These are phyloP conservation scores for Lachnellula cervina DNA, from an alignment of 2,329 filamentous ascomycete species.

Conservation along the genomic window DNA sequence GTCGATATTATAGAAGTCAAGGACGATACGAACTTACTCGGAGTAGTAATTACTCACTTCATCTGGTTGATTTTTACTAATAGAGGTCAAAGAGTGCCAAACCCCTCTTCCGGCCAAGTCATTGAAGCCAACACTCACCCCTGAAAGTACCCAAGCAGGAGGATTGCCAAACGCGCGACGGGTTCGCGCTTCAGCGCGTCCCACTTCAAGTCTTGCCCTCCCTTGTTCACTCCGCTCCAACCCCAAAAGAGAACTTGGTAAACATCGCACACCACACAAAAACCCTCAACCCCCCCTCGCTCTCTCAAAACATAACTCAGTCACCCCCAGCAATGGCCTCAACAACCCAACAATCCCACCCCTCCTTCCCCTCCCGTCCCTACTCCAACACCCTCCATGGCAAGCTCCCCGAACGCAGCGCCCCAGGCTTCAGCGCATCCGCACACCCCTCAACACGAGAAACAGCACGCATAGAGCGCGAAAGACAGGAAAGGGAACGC, in stretches of 20 bases:
- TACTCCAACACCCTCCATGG: conserved; percentile 39
- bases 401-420: conserved; percentile 46
- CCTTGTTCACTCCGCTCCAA: neutral
- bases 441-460: conserved; percentile 30
- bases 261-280: neutral
- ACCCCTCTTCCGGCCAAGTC: neutral
- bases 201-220: neutral
- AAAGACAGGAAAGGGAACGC: conserved; percentile 32
- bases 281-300: neutral
- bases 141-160: neutral
- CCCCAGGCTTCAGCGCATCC: conserved; percentile 34
- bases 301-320: neutral
- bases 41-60: too few species aligned
- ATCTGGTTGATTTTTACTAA: too few species aligned
- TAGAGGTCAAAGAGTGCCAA: neutral
- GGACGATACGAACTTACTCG: too few species aligned
- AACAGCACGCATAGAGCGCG: conserved; percentile 37
- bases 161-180: neutral
- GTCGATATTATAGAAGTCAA: neutral
- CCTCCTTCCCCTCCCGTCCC: conserved; percentile 44
- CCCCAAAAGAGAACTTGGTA: neutral
- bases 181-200: neutral
- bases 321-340: conserved; percentile 34
- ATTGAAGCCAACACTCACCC: neutral
- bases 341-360: conserved; percentile 40